A percentile compares a stretch with the other conserved stretches of the same genome.
Conservation (phyloP, 768 basidiomycete species). For the Pisolithus marmoratus region DNA sequence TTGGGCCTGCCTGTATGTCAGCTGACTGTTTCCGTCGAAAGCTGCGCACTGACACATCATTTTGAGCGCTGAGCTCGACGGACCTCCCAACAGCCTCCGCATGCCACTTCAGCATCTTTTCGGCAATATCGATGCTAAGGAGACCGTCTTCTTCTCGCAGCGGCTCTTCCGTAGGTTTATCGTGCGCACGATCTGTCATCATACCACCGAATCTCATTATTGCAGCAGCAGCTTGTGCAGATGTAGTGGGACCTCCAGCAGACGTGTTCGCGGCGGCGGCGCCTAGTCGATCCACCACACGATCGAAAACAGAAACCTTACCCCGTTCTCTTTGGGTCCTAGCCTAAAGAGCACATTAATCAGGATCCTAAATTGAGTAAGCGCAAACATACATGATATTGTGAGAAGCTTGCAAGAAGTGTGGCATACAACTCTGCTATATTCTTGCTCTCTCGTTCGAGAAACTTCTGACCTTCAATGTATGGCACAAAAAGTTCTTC, state of each 20-base stretch:
- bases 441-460: constrained; percentile 87
- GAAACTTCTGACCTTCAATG: constrained; percentile 84
- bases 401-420: constrained; percentile 68
- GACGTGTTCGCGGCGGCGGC: constrained; percentile 66
- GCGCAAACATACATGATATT: constrained; percentile 72
- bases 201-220: constrained; percentile 89
- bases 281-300: constrained; percentile 82
- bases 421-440: constrained; percentile 72
- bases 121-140: constrained; percentile 69
- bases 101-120: constrained; percentile 95
- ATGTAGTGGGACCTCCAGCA: constrained; percentile 56
- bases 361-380: neutral
- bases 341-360: constrained; percentile 33
- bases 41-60: constrained; percentile 68
- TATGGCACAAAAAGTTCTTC: constrained; percentile 96
- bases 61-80: constrained; percentile 76
- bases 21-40: neutral
- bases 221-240: constrained; percentile 82
- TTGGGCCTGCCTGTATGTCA: constrained; percentile 58
- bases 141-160: constrained; percentile 77
- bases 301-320: constrained; percentile 81
- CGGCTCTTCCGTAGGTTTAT: constrained; percentile 60
- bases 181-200: constrained; percentile 43
- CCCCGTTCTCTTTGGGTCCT: constrained; percentile 50
- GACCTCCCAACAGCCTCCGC: constrained; percentile 95